Evolutionary conservation across 257 asterid species (phyloP).

Genomic region (Nemophila menziesii): DNA sequence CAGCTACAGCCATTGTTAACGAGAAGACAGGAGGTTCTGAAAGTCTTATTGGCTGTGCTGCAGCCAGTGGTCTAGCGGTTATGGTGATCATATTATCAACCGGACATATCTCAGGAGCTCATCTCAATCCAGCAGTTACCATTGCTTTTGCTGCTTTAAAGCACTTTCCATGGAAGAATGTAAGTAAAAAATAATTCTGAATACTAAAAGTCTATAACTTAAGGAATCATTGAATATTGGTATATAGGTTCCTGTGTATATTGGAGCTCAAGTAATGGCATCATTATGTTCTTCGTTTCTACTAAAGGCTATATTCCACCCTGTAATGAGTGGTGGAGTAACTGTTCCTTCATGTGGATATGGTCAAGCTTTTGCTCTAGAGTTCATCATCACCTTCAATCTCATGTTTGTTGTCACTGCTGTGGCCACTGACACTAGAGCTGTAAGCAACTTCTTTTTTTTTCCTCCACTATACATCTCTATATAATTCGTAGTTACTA

Average conservation of each 20-base stretch:
- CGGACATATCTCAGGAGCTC: constrained; percentile 95
- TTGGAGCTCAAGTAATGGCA: constrained; percentile 66
- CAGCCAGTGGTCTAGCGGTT: constrained; percentile 71
- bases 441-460: constrained; percentile 52
- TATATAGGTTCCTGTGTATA: constrained; percentile 68
- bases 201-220: too few relatives aligned
- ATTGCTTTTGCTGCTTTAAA: constrained; percentile 78
- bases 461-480: too few relatives aligned
- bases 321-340: constrained; percentile 77
- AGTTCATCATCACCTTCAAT: constrained; percentile 63
- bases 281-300: constrained; percentile 50
- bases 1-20: constrained; percentile 73
- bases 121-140: constrained; percentile 80
- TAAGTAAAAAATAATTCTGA: constrained; percentile 7
- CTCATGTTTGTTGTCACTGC: constrained; percentile 96
- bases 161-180: constrained; percentile 85
- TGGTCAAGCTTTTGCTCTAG: constrained; percentile 67
- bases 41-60: constrained; percentile 61
- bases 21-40: constrained; percentile 63
- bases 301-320: constrained; percentile 49
- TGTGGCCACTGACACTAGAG: constrained; percentile 84
- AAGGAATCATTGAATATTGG: not conserved
- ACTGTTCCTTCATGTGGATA: constrained; percentile 46
- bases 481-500: too few relatives aligned
- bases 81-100: constrained; percentile 85